Conservation (phyloP, 352 stramenopile genomes). For the Aphanomyces astaci region DNA sequence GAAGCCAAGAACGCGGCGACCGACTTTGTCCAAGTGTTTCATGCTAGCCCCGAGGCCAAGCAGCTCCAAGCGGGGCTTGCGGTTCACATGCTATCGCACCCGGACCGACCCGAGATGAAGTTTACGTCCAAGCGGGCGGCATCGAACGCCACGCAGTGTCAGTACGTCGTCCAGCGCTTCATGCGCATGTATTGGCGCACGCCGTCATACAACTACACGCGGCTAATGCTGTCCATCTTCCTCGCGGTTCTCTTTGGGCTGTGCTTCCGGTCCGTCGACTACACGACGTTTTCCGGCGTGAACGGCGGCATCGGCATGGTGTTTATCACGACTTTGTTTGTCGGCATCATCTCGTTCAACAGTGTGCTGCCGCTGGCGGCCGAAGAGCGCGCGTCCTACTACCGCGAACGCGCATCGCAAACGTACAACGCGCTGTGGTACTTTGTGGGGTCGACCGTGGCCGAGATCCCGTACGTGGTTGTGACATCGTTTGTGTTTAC, state of each 20-base stretch:
- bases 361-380: constrained; percentile 69
- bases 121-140: background rate
- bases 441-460: constrained; percentile 62
- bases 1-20: background rate
- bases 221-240: constrained; percentile 4
- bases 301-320: too few species aligned
- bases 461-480: constrained; percentile 64
- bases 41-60: too few species aligned
- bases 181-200: constrained; percentile 14
- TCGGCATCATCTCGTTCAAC: constrained; percentile 59
- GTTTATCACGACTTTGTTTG: constrained; percentile 17
- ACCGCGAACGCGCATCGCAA: constrained; percentile 83
- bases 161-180: background rate
- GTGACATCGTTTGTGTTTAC: constrained; percentile 39
- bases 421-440: constrained; percentile 87
- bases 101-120: too few species aligned
- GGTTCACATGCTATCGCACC: too few species aligned
- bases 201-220: background rate
- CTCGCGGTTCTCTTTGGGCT: constrained; percentile 12
- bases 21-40: too few species aligned
- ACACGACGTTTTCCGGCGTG: background rate
- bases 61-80: background rate
- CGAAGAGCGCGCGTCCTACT: constrained; percentile 85
- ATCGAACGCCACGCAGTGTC: constrained; percentile 9
- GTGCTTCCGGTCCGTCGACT: background rate